These are phyloP conservation scores for Fusarium buxicola DNA, from an alignment of 2,329 filamentous ascomycete species.

Conservation along the genomic window DNA sequence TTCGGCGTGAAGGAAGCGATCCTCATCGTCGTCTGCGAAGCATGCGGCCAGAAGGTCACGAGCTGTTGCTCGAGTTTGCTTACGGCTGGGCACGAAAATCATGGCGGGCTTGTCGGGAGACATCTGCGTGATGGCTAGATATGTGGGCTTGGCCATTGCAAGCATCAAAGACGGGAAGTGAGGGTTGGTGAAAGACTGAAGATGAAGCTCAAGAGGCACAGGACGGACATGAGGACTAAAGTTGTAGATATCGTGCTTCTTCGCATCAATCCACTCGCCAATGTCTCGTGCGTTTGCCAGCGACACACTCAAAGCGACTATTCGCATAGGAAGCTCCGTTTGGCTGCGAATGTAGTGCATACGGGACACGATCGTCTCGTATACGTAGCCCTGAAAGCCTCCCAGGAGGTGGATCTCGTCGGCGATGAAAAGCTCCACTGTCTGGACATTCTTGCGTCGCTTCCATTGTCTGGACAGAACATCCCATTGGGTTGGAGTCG, in stretches of 20 bases:
- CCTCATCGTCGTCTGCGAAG: constrained; percentile 88
- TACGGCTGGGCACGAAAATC: constrained; percentile 91
- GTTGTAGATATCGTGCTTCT: constrained; percentile 98
- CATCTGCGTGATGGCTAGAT: constrained; percentile 87
- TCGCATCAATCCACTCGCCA: constrained; percentile 97
- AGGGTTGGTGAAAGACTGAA: constrained; percentile 94
- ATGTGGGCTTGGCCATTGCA: constrained; percentile 96
- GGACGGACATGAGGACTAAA: constrained; percentile 94
- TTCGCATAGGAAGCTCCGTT: constrained; percentile 84
- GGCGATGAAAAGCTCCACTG: constrained; percentile 89
- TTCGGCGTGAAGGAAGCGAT: constrained; percentile 90
- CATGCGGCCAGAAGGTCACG: constrained; percentile 90
- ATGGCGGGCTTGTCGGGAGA: constrained; percentile 91
- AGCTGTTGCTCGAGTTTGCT: constrained; percentile 89
- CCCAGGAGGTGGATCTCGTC: constrained; percentile 96
- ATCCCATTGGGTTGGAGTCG: constrained; percentile 96
- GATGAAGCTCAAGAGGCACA: constrained; percentile 90
- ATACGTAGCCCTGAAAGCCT: constrained; percentile 86
- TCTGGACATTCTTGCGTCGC: constrained; percentile 93
- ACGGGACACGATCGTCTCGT: constrained; percentile 96
- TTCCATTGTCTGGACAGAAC: constrained; percentile 96
- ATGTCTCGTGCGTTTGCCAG: constrained; percentile 93
- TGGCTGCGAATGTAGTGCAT: constrained; percentile 97
- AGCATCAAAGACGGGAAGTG: constrained; percentile 99
- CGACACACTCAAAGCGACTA: constrained; percentile 90